Conservation (phyloP, 371 early-diverging fungal genomes). For the Apophysomyces trapeziformis region DNA sequence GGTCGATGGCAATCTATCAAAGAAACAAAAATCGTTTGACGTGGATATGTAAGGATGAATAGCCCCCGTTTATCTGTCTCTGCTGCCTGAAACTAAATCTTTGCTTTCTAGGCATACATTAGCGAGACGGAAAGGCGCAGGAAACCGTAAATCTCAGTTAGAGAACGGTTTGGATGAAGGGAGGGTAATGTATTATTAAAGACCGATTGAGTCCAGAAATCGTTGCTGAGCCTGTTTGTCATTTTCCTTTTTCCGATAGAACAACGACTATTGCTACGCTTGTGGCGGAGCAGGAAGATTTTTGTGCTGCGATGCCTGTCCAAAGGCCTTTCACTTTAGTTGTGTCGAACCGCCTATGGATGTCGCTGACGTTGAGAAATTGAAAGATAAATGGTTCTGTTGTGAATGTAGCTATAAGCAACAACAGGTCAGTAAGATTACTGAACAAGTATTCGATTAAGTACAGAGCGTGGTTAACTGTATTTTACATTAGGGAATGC, state of each 20-base stretch:
- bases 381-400: slow-evolving; percentile 72
- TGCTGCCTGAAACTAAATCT: not conserved
- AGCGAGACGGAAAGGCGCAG: not conserved
- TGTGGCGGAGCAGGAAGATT: slow-evolving; percentile 70
- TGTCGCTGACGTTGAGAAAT: slow-evolving; percentile 45
- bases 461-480: too few relatives aligned
- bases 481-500: not conserved
- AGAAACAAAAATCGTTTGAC: slow-evolving; percentile 4
- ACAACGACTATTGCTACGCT: slow-evolving; percentile 69
- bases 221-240: not conserved
- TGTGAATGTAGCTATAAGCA: slow-evolving; percentile 54
- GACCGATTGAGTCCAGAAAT: not conserved
- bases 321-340: slow-evolving; percentile 74
- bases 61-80: not conserved
- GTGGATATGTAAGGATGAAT: not conserved
- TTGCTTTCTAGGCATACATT: not conserved
- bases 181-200: slow-evolving; percentile 8
- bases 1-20: not conserved
- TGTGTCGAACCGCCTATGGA: slow-evolving; percentile 77
- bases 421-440: slow-evolving; percentile 25
- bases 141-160: not conserved
- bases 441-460: not conserved
- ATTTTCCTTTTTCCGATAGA: slow-evolving; percentile 27
- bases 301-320: slow-evolving; percentile 78
- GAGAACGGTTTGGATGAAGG: slow-evolving; percentile 12